Percentiles rank a stretch among this genome's conserved stretches.
These are phyloP conservation scores for Blastobotrys capitulatus DNA, from an alignment of 1,139 yeast species.

Conservation along the genomic window DNA sequence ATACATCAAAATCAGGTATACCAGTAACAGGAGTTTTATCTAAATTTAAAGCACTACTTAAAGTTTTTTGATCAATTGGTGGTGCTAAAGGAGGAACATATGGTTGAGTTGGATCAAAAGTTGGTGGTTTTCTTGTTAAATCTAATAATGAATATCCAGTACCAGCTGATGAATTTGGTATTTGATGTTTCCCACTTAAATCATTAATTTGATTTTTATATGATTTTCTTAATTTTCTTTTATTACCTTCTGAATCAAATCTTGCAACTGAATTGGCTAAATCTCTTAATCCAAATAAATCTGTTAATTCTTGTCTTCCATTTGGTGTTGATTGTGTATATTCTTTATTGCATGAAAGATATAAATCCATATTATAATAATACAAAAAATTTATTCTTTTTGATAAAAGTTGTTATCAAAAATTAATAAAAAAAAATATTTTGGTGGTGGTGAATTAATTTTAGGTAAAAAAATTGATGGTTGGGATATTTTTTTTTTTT, in stretches of 20 bases:
- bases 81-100: conserved; percentile 21
- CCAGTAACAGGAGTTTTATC: conserved; percentile 68
- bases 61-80: conserved; percentile 44
- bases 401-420: too few relatives aligned
- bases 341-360: not conserved
- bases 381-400: too few relatives aligned
- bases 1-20: conserved; percentile 71
- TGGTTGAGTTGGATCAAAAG: conserved; percentile 21
- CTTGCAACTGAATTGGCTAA: conserved; percentile 80
- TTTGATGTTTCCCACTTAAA: conserved; percentile 69
- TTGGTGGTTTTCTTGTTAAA: conserved; percentile 27
- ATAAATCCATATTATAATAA: not conserved
- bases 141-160: conserved; percentile 29
- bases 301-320: conserved; percentile 64
- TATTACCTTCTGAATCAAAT: conserved; percentile 81
- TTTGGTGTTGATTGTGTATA: conserved; percentile 43
- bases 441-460: not conserved
- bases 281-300: conserved; percentile 59
- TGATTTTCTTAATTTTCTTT: conserved; percentile 85
- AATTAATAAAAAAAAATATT: not conserved
- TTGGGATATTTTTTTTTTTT: not conserved
- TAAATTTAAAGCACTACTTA: conserved; percentile 51
- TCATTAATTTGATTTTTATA: conserved; percentile 89
- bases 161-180: conserved; percentile 39
- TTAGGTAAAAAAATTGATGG: not conserved